Evolutionary conservation across 1,284 basidiomycete genomes (phyloP), one percentile per base, ranked within the genome.

Genomic region (Irpex lacteus): DNA sequence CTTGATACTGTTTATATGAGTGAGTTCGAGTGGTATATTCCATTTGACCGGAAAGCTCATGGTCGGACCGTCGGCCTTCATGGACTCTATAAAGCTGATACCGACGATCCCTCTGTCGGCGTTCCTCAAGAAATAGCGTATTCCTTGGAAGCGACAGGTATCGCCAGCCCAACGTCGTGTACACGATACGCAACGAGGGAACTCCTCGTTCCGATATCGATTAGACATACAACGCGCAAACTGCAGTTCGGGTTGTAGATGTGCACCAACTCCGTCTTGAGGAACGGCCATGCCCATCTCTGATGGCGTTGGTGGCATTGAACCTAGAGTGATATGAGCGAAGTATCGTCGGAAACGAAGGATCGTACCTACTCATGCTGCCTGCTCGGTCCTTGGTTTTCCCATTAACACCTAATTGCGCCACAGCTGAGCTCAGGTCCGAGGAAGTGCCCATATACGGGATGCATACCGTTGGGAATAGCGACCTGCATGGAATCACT

Each of bases 91-190:
- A 70, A 92, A 92, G 67, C 85, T 85, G 61, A 90, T 83, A 19
- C 86, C 88, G 59, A 85, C 79, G 52, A 91, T 83, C 40, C 82
- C 81, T 62, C 82, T 77, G 54, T 85, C 79, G 50, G 75, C 69
- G 66, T 90, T 85, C 67, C 88, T 86, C 66, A 90, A 77, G 73
- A 92, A 88, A 71, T 85, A 89, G 19, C 90, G 85, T 65, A 92
- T 89, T 19, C 85, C 85, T 72, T 92, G 91, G 75, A 92, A 92
- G 32, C 90, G 85, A 72, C 90, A 92, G 0, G 89, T 91, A 73
- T 92, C 90, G 50, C 90, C 91, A 2, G 89, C 90, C 90, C 90
- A 92, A 15, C 90, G 87, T 56, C 90, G 86, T 19, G 88, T 92
- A 74, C 90, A 92, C 2, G 90, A 89, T 32, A 92, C 87, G 71